phyloP scores from a whole-genome alignment of 352 stramenopile species.

The Phytophthora cactorum region DNA sequence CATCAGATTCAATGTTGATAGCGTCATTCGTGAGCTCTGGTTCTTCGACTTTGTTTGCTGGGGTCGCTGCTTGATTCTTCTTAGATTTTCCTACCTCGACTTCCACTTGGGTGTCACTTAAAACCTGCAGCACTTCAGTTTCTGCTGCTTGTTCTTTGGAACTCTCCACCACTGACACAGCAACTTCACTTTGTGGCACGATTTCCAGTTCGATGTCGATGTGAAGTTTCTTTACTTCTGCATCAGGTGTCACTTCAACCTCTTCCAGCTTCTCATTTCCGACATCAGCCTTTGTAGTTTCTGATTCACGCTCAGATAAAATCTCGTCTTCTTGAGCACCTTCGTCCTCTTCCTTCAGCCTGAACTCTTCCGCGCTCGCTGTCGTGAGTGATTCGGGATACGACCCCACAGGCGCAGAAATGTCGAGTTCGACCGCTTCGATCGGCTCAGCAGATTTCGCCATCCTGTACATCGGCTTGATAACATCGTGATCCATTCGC shows the following conservation, averaged over 20 bases:
- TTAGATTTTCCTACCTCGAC: slow-evolving; percentile 1
- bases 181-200: slow-evolving; percentile 5
- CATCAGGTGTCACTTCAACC: slow-evolving; percentile 25
- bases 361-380: background rate
- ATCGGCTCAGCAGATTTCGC: slow-evolving; percentile 11
- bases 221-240: slow-evolving; percentile 12
- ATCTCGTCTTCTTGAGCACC: slow-evolving; percentile 10
- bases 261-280: slow-evolving; percentile 15
- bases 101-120: background rate
- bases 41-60: slow-evolving; percentile 12
- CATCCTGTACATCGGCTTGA: slow-evolving; percentile 12
- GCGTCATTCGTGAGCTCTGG: background rate
- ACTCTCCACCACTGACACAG: background rate
- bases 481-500: slow-evolving; percentile 2
- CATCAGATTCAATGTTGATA: slow-evolving; percentile 4
- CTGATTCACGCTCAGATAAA: background rate
- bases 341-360: slow-evolving; percentile 1
- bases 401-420: background rate
- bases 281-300: slow-evolving; percentile 4
- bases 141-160: background rate
- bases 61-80: background rate
- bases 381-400: slow-evolving; percentile 1
- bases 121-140: slow-evolving; percentile 2
- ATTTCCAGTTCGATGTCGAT: slow-evolving; percentile 9
- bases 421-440: slow-evolving; percentile 7